Evolutionary conservation across 2,329 filamentous ascomycete genomes (phyloP).

Genomic region (Gaeumannomyces sp.): DNA sequence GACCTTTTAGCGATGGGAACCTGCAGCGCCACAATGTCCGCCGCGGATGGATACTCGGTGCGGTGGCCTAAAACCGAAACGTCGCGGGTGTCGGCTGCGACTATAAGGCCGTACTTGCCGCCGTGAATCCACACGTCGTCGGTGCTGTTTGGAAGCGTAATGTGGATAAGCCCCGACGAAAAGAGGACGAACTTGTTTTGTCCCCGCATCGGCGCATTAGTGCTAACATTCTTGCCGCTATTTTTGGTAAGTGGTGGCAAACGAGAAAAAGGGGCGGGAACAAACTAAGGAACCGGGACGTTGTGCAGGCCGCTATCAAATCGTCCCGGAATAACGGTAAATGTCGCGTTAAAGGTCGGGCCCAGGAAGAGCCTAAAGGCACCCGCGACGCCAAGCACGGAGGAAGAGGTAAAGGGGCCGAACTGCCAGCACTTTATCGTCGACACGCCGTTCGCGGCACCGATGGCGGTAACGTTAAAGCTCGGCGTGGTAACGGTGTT

Average conservation of each 20-base stretch:
- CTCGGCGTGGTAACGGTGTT: background rate
- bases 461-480: slow-evolving; percentile 36
- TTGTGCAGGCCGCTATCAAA: slow-evolving; percentile 35
- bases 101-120: slow-evolving; percentile 33
- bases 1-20: slow-evolving; percentile 24
- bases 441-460: slow-evolving; percentile 29
- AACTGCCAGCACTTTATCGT: slow-evolving; percentile 41
- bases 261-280: slow-evolving; percentile 1
- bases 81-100: slow-evolving; percentile 35
- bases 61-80: slow-evolving; percentile 33
- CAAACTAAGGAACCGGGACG: slow-evolving; percentile 35
- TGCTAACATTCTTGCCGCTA: background rate
- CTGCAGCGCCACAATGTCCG: slow-evolving; percentile 29
- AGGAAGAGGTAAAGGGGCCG: slow-evolving; percentile 25
- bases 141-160: slow-evolving; percentile 33
- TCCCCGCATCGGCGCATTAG: background rate
- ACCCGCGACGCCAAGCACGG: slow-evolving; percentile 27
- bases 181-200: background rate
- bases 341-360: slow-evolving; percentile 25
- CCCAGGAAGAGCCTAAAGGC: slow-evolving; percentile 26
- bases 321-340: slow-evolving; percentile 27
- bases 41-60: slow-evolving; percentile 32
- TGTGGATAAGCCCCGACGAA: slow-evolving; percentile 15
- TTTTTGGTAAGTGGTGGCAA: background rate
- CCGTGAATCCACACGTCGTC: slow-evolving; percentile 32